Conservation (phyloP, 1,284 basidiomycete species). For the Cryptococcus wingfieldii region DNA sequence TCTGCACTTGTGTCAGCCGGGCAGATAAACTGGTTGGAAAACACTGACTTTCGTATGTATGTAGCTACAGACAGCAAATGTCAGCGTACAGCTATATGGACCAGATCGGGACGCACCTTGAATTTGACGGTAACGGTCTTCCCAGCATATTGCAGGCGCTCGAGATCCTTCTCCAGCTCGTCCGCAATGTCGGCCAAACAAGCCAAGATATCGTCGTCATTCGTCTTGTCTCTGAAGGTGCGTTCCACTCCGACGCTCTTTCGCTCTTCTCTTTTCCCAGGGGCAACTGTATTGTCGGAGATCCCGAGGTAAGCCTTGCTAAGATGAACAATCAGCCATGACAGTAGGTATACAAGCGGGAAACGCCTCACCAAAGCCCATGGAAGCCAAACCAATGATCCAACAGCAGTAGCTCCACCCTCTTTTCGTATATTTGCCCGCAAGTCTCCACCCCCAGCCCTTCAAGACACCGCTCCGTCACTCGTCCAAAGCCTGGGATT, state of each 20-base stretch:
- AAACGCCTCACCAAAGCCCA: constrained; percentile 56
- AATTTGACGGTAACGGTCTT: constrained; percentile 49
- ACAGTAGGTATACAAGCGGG: constrained; percentile 6
- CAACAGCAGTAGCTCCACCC: constrained; percentile 69
- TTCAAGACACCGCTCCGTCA: constrained; percentile 78
- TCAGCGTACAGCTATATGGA: constrained; percentile 8
- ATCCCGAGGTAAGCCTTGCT: constrained; percentile 72
- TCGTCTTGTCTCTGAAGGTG: constrained; percentile 66
- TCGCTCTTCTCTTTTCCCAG: constrained; percentile 68
- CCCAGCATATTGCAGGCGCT: constrained; percentile 49
- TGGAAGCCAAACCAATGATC: constrained; percentile 76
- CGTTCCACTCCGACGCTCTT: constrained; percentile 88
- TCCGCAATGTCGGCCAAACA: constrained; percentile 73
- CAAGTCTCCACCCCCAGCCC: constrained; percentile 83
- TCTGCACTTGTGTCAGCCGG: constrained; percentile 50
- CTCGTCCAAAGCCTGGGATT: constrained; percentile 80
- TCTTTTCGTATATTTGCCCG: constrained; percentile 73
- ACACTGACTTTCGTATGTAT: constrained; percentile 44
- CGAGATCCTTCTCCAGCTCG: constrained; percentile 75
- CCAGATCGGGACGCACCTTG: constrained; percentile 31
- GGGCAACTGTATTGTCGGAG: constrained; percentile 71
- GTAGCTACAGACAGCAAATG: constrained; percentile 26
- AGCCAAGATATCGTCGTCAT: constrained; percentile 62
- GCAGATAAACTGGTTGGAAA: background rate
- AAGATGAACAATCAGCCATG: background rate